Evolutionary conservation across 2,329 filamentous ascomycete genomes (phyloP).

Genomic region (Bipolaris oryzae): DNA sequence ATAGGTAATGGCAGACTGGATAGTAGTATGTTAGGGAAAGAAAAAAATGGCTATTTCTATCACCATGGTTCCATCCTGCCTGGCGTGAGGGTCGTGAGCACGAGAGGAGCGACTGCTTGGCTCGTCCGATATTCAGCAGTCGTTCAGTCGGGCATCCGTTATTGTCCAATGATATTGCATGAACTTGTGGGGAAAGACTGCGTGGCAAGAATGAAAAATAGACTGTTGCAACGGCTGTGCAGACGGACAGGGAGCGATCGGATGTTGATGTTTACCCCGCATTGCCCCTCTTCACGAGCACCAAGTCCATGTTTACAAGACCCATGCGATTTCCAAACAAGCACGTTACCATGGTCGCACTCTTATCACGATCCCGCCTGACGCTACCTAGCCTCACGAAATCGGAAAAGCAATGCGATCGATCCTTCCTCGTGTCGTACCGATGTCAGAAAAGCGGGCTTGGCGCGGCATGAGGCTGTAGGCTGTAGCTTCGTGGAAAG

Average conservation of each 20-base stretch:
- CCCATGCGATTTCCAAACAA: conserved; percentile 5
- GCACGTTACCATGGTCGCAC: neutral
- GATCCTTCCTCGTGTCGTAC: neutral
- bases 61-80: conserved; percentile 10
- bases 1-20: too few relatives aligned
- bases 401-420: neutral
- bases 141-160: neutral
- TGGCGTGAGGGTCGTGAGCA: neutral
- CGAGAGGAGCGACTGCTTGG: neutral
- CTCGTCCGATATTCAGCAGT: neutral
- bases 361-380: neutral
- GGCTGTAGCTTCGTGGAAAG: conserved; percentile 39
- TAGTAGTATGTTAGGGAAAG: too few relatives aligned
- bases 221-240: neutral
- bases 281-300: conserved; percentile 33
- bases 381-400: neutral
- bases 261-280: conserved; percentile 26
- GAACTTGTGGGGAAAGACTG: neutral
- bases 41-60: neutral
- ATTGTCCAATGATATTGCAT: neutral
- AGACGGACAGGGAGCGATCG: neutral
- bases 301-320: conserved; percentile 17
- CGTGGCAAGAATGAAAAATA: neutral
- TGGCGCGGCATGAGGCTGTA: conserved; percentile 28
- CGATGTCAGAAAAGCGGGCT: conserved; percentile 22